phyloP scores from a whole-genome alignment of 148 eudicot species.

The Nyssa sinensis region DNA sequence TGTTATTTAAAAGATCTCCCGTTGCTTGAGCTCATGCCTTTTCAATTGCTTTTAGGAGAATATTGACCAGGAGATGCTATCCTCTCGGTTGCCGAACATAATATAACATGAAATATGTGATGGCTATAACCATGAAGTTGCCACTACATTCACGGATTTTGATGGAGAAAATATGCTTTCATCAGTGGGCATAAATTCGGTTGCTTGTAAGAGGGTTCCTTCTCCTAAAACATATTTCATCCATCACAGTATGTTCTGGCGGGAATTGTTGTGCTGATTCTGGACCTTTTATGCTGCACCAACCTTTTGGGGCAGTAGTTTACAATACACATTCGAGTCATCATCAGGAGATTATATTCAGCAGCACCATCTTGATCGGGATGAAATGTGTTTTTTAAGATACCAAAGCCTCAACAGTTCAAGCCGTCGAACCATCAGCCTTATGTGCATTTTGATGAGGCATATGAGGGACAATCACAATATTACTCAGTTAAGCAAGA shows the following conservation, averaged over 20 bases:
- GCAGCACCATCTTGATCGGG: constrained; percentile 22
- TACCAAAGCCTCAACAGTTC: constrained; percentile 18
- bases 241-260: constrained; percentile 25
- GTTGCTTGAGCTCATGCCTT: background rate
- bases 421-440: constrained; percentile 15
- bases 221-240: constrained; percentile 32
- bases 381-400: constrained; percentile 25
- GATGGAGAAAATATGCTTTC: constrained; percentile 6
- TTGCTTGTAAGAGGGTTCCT: constrained; percentile 19
- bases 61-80: constrained; percentile 20
- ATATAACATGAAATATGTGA: constrained; percentile 16
- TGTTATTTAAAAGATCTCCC: constrained; percentile 37
- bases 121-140: constrained; percentile 3
- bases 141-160: constrained; percentile 1
- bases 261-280: constrained; percentile 23
- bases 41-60: constrained; percentile 20
- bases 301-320: constrained; percentile 35
- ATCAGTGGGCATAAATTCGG: constrained; percentile 24
- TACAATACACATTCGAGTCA: constrained; percentile 43
- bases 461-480: constrained; percentile 10
- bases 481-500: background rate
- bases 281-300: constrained; percentile 40
- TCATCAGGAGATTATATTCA: constrained; percentile 33
- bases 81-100: constrained; percentile 19
- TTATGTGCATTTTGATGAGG: constrained; percentile 16